phyloP scores from a whole-genome alignment of 2,329 filamentous ascomycete genomes.

The Colletotrichum tropicale region DNA sequence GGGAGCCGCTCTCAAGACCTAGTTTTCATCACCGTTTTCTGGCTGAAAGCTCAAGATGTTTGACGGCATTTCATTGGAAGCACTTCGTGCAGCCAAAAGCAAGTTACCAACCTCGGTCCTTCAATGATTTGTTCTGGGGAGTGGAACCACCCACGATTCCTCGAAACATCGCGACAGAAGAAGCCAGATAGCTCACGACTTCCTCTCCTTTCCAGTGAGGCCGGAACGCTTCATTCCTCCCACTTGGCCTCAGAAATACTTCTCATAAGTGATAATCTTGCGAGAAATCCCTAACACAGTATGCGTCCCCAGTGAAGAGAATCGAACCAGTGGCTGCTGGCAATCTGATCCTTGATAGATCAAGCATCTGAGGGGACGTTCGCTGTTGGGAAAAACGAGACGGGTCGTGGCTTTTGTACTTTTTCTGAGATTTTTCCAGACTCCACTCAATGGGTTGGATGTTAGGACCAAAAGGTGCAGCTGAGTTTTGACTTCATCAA shows the following conservation, averaged over 20 bases:
- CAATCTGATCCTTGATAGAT: not conserved
- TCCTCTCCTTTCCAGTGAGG: not conserved
- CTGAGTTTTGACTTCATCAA: not conserved
- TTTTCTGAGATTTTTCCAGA: not conserved
- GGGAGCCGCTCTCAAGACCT: not conserved
- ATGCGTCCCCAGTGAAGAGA: not conserved
- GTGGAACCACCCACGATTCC: not conserved
- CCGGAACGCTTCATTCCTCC: not conserved
- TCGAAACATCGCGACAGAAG: not conserved
- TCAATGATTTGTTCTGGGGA: not conserved
- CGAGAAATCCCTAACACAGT: not conserved
- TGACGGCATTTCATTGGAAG: not conserved
- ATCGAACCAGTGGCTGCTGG: not conserved
- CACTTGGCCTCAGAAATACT: not conserved
- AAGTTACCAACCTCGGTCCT: not conserved
- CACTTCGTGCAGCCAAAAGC: not conserved
- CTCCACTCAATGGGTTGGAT: not conserved
- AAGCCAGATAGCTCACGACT: not conserved
- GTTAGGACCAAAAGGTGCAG: not conserved
- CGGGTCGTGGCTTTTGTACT: not conserved
- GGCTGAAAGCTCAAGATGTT: not conserved
- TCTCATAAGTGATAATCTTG: not conserved
- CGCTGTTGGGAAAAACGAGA: not conserved
- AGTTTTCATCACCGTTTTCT: not conserved
- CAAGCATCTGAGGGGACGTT: not conserved